A percentile compares a stretch with the other conserved stretches of the same genome.
phyloP scores from a whole-genome alignment of 768 basidiomycete genomes.

The Suillus fuscotomentosus region DNA sequence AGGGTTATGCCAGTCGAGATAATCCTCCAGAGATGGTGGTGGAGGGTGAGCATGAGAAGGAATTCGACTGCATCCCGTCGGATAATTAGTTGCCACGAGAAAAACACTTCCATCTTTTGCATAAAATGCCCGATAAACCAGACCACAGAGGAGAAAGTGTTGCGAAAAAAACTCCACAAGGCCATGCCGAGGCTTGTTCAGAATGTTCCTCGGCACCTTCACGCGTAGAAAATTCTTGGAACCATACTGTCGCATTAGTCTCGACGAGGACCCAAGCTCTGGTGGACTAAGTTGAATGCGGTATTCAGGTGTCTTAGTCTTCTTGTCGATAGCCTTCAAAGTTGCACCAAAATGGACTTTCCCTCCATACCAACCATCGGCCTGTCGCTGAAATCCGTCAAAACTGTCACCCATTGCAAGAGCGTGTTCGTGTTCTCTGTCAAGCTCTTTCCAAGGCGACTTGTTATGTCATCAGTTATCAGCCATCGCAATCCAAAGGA shows the following conservation, averaged over 20 bases:
- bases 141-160: conserved; percentile 52
- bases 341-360: conserved; percentile 53
- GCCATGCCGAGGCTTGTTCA: conserved; percentile 29
- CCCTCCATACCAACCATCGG: conserved; percentile 58
- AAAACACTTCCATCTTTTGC: conserved; percentile 60
- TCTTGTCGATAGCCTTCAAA: conserved; percentile 21
- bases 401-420: neutral
- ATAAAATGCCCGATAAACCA: conserved; percentile 59
- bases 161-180: conserved; percentile 44
- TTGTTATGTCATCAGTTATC: conserved; percentile 21
- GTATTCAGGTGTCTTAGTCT: conserved; percentile 17
- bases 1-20: conserved; percentile 57
- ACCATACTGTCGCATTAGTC: conserved; percentile 60
- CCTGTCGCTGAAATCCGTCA: conserved; percentile 37
- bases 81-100: conserved; percentile 46
- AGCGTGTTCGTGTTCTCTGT: conserved; percentile 44
- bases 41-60: conserved; percentile 6
- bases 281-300: conserved; percentile 47
- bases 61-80: neutral
- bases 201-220: conserved; percentile 35
- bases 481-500: conserved; percentile 16
- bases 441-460: conserved; percentile 65
- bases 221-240: conserved; percentile 58
- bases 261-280: conserved; percentile 52
- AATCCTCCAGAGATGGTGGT: conserved; percentile 39